Percentiles rank a stretch among this genome's conserved stretches.
Conservation (phyloP, 2,329 filamentous ascomycete species). For the Fusarium veterinarium region DNA sequence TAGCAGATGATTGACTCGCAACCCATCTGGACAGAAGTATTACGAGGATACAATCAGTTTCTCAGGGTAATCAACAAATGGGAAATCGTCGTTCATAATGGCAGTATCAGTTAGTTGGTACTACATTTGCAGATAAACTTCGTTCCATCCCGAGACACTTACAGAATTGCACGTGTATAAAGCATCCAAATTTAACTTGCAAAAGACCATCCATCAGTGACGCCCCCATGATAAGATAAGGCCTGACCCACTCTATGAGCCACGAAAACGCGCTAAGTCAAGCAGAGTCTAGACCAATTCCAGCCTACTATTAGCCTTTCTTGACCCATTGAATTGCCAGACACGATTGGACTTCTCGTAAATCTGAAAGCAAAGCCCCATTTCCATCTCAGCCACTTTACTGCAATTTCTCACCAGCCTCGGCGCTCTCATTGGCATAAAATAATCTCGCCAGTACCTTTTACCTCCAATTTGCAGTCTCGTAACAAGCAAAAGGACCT, state of each 20-base stretch:
- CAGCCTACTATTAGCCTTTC: neutral
- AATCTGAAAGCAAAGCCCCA: neutral
- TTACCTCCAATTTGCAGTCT: constrained; percentile 4
- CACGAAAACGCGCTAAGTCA: neutral
- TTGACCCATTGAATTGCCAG: fast-evolving
- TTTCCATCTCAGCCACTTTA: neutral
- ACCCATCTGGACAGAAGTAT: fast-evolving
- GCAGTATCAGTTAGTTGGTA: neutral
- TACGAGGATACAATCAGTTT: neutral
- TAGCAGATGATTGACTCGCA: neutral
- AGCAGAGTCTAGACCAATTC: neutral
- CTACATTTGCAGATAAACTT: neutral
- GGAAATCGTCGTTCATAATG: neutral
- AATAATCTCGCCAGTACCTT: neutral
- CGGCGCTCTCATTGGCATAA: neutral
- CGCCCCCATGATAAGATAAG: neutral
- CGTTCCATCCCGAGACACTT: neutral
- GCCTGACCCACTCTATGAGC: neutral
- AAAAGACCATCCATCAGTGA: too few relatives aligned
- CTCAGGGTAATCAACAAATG: neutral
- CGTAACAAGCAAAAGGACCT: neutral
- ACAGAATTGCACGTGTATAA: neutral
- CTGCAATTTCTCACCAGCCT: neutral
- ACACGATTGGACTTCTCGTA: constrained; percentile 1
- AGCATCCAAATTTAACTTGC: too few relatives aligned